These are phyloP conservation scores for Coffea humblotiana DNA, from an alignment of 305 asterid species.

Conservation along the genomic window DNA sequence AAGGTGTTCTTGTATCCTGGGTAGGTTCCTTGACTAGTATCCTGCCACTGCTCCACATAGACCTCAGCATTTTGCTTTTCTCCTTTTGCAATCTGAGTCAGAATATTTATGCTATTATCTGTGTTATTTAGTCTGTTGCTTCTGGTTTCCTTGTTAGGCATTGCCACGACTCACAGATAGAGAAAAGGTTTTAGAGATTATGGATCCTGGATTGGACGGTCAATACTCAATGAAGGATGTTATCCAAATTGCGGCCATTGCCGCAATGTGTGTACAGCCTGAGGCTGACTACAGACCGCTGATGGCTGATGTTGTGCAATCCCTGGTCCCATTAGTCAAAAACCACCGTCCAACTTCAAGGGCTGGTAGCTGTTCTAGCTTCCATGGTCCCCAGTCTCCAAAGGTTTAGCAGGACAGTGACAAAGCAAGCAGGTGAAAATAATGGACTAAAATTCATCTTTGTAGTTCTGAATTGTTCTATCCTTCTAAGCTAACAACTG, in stretches of 20 bases:
- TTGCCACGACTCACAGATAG: constrained; percentile 78
- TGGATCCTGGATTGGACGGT: constrained; percentile 83
- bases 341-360: no score
- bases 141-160: constrained; percentile 43
- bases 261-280: constrained; percentile 89
- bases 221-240: constrained; percentile 84
- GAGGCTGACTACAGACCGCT: no score
- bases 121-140: background rate
- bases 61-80: background rate
- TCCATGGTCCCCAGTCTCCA: constrained; percentile 49
- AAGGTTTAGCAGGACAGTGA: constrained; percentile 28
- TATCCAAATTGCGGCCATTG: constrained; percentile 90
- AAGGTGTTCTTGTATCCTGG: constrained; percentile 90
- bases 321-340: no score
- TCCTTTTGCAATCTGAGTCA: background rate
- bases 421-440: background rate
- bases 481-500: no score
- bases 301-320: no score
- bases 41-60: background rate
- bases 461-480: no score
- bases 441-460: no score
- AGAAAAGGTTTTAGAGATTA: constrained; percentile 73
- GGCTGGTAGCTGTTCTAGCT: constrained; percentile 25
- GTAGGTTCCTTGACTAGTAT: constrained; percentile 37
- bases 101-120: background rate